Base-by-base conservation (phyloP, 805 yeast species). In the Suhomyces tanzawaensis region DNA sequence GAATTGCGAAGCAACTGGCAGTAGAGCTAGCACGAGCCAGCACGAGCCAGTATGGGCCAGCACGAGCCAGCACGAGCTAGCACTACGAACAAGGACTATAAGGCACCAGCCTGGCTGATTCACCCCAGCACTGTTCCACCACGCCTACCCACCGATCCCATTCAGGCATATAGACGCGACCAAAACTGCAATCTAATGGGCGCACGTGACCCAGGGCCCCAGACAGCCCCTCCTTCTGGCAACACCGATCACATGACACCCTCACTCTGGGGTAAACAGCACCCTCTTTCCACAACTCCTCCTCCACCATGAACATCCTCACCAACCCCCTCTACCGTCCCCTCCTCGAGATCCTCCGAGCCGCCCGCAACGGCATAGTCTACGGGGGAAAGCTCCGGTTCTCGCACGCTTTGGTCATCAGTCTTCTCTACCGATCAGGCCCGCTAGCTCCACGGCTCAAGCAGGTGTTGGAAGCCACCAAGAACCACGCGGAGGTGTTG, bases 351-450 rank as follows among this genome's bases (percentile, higher is more conserved):
- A 42, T 58, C 29, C 21, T 63, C 23, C 55, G 65, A 43, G 59
- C 71, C 11, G 62, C 72, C 1, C 50, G 73, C 33, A 69, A 69
- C 45, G 81, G 81, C 14, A 61, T 74, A 5, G 78, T 77, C 5
- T 80, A 80, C 44, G 86, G 86, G 2, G 81, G 81, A 3, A 71
- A 76, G 47, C 60, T 80, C 27, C 62, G 86, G 34, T 79, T 81
- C 50, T 73, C 80, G 34, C 86, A 80, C 57, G 81, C 85, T 1
- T 53, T 80, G 34, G 86, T 80, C 32, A 79, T 80, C 58, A 74
- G 76, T 33, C 55, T 79, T 23, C 61, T 81, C 19, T 81, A 79
- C 52, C 62, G 77, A 32, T 64, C 71, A 25, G 82, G 82, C 4
- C 72, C 78, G 31, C 25, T 71, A 23, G 46, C 51, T 34, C 71